A percentile compares a stretch with the other conserved stretches of the same genome.
phyloP scores from a whole-genome alignment of 352 stramenopile genomes.

The Globisporangium parvum region DNA sequence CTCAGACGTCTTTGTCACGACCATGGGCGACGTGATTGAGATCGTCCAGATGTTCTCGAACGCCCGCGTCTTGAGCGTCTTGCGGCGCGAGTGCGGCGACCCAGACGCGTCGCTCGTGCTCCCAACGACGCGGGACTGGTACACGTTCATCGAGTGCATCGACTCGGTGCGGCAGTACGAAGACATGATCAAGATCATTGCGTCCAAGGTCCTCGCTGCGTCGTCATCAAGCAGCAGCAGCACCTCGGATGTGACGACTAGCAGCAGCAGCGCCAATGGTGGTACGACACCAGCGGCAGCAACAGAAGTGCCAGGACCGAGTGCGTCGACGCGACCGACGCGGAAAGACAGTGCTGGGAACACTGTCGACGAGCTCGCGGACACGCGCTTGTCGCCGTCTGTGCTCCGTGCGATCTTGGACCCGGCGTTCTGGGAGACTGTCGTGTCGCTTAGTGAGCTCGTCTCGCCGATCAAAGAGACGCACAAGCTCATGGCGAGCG shows the following conservation, averaged over 20 bases:
- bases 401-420: constrained; percentile 57
- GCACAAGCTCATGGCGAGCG: constrained; percentile 51
- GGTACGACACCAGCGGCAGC: not conserved
- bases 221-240: constrained; percentile 12
- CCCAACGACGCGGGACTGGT: constrained; percentile 45
- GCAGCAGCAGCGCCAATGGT: not conserved
- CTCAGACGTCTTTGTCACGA: constrained; percentile 37
- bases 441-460: constrained; percentile 66
- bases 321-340: no score
- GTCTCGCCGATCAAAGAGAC: constrained; percentile 79
- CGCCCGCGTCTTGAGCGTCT: constrained; percentile 38
- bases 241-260: not conserved
- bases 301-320: no score
- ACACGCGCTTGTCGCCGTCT: constrained; percentile 27
- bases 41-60: constrained; percentile 64
- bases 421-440: constrained; percentile 65
- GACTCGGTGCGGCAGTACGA: constrained; percentile 76
- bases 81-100: constrained; percentile 63
- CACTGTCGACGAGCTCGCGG: constrained; percentile 36
- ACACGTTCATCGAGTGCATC: constrained; percentile 76
- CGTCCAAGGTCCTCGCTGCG: constrained; percentile 41
- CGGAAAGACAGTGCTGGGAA: constrained; percentile 43
- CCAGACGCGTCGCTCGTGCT: constrained; percentile 42
- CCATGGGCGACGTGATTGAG: constrained; percentile 62
- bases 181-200: constrained; percentile 83